phyloP scores from a whole-genome alignment of 257 asterid species.

The Eustoma russellianum region DNA sequence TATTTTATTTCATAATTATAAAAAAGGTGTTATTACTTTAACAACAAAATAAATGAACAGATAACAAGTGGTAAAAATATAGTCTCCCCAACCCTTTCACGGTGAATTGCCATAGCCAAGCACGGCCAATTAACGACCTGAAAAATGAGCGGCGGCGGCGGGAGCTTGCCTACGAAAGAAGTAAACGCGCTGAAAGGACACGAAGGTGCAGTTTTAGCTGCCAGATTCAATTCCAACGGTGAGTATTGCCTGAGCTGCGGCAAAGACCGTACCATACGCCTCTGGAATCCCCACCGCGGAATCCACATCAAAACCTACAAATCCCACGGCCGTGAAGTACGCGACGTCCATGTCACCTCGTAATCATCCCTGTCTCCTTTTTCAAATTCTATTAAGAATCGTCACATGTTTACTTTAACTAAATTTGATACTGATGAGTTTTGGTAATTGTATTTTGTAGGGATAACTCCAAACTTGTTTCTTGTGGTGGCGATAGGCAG shows the following conservation, averaged over 20 bases:
- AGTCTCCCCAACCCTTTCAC: too few relatives aligned
- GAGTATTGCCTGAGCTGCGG: slow-evolving; percentile 94
- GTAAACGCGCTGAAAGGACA: slow-evolving; percentile 74
- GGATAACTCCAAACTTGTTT: slow-evolving; percentile 78
- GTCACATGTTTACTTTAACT: neutral
- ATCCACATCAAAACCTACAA: slow-evolving; percentile 84
- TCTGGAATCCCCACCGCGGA: slow-evolving; percentile 98
- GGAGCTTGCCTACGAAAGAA: slow-evolving; percentile 52
- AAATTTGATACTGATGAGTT: neutral
- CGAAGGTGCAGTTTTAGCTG: slow-evolving; percentile 92
- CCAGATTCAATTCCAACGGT: slow-evolving; percentile 83
- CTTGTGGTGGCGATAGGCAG: slow-evolving; percentile 96
- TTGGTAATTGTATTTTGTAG: slow-evolving; percentile 20
- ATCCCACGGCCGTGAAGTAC: slow-evolving; percentile 94
- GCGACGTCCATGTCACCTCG: slow-evolving; percentile 82
- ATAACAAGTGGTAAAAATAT: too few relatives aligned
- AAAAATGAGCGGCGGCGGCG: slow-evolving; percentile 16
- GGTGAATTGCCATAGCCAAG: neutral
- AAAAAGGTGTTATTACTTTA: too few relatives aligned
- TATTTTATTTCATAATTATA: too few relatives aligned
- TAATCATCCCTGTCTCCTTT: slow-evolving; percentile 8
- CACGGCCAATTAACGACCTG: neutral
- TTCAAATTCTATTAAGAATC: neutral
- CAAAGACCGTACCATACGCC: slow-evolving; percentile 86
- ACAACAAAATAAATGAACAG: too few relatives aligned